Evolutionary conservation across 2,329 filamentous ascomycete species (phyloP).

Genomic region (Talaromyces pinophilus): DNA sequence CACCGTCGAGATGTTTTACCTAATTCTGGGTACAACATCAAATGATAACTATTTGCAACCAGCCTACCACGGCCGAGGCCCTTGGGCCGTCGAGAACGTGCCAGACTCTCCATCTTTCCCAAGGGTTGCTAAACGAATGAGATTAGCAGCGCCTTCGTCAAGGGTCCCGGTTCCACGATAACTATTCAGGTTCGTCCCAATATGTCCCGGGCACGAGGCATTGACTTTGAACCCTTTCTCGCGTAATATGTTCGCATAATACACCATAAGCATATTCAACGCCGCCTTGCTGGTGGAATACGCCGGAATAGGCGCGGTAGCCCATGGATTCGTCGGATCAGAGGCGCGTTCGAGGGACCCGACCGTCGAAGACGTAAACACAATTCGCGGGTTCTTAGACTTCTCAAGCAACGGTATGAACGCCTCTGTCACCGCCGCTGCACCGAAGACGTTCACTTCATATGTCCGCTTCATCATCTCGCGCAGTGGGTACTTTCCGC

Average conservation of each 20-base stretch:
- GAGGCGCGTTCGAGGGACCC: conserved; percentile 28
- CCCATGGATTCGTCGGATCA: conserved; percentile 26
- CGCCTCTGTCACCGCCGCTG: conserved; percentile 31
- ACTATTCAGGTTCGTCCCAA: conserved; percentile 26
- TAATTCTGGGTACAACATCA: too few species aligned
- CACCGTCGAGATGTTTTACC: too few species aligned
- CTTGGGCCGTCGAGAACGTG: conserved; percentile 26
- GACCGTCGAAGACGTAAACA: conserved; percentile 32
- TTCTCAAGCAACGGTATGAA: conserved; percentile 31
- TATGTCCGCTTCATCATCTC: conserved; percentile 25
- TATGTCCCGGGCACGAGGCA: conserved; percentile 30
- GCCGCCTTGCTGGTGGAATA: conserved; percentile 49
- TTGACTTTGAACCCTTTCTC: conserved; percentile 35
- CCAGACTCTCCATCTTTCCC: conserved; percentile 26
- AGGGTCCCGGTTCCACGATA: conserved; percentile 7
- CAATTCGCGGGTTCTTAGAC: conserved; percentile 27
- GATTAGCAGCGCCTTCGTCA: conserved; percentile 25
- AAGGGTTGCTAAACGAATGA: conserved; percentile 27
- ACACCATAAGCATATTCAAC: conserved; percentile 48
- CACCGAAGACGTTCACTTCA: conserved; percentile 35
- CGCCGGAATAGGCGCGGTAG: conserved; percentile 28
- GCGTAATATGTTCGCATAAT: conserved; percentile 45
- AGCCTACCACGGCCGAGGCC: conserved; percentile 25
- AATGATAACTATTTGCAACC: too few species aligned
- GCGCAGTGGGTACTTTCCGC: conserved; percentile 17